A percentile compares a stretch with the other conserved stretches of the same genome.
phyloP scores from a whole-genome alignment of 345 rosid genomes.

The Dipteronia sinensis region DNA sequence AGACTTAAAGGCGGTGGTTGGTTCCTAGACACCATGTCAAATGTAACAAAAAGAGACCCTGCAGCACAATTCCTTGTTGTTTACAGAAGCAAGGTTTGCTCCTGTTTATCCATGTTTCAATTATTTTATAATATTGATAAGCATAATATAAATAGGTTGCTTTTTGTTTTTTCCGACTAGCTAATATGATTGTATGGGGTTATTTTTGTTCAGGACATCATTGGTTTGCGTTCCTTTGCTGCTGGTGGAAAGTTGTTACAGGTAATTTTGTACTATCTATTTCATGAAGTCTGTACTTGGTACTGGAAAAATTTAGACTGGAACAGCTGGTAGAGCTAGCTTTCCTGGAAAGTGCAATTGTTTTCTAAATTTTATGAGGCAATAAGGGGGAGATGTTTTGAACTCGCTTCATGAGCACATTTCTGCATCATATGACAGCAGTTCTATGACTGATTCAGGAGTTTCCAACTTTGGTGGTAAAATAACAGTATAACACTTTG shows the following conservation, averaged over 20 bases:
- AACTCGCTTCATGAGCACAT: neutral
- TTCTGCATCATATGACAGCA: neutral
- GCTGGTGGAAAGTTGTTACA: constrained; percentile 99
- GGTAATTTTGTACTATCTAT: constrained; percentile 43
- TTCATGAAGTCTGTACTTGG: neutral
- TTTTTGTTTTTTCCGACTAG: neutral
- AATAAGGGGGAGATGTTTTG: neutral
- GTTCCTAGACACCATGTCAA: constrained; percentile 87
- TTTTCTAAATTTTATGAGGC: neutral
- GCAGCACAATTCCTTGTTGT: constrained; percentile 96
- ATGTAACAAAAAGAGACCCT: constrained; percentile 94
- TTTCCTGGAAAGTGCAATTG: neutral
- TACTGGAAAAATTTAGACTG: neutral
- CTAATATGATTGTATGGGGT: constrained; percentile 21
- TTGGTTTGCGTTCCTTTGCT: constrained; percentile 97
- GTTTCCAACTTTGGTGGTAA: neutral
- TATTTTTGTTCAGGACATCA: constrained; percentile 63
- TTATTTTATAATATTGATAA: neutral
- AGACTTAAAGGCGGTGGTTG: constrained; percentile 97
- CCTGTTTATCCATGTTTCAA: constrained; percentile 9
- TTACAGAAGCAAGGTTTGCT: constrained; percentile 80
- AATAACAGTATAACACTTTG: constrained; percentile 9
- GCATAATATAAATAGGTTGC: neutral
- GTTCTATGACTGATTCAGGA: neutral
- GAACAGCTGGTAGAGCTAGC: neutral